These are phyloP conservation scores for Monilinia vaccinii-corymbosi DNA, from an alignment of 2,329 filamentous ascomycete species.

Conservation along the genomic window DNA sequence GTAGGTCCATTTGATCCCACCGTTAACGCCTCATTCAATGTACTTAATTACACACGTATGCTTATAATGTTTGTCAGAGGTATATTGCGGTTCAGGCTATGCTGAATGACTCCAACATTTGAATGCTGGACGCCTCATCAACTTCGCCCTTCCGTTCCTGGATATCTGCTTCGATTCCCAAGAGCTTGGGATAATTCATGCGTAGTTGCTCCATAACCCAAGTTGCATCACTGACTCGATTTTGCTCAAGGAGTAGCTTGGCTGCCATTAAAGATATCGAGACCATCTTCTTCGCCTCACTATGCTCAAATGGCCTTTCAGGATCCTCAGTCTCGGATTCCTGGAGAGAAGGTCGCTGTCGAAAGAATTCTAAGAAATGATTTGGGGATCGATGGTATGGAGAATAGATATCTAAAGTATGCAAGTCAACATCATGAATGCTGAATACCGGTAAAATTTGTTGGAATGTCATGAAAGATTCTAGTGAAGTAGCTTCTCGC, in stretches of 20 bases:
- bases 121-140: constrained; percentile 23
- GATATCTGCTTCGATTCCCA: constrained; percentile 16
- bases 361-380: constrained; percentile 1
- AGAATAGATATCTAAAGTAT: constrained; percentile 13
- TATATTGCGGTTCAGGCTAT: constrained; percentile 8
- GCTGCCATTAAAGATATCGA: constrained; percentile 21
- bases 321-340: neutral
- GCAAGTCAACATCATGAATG: constrained; percentile 3
- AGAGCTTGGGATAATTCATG: constrained; percentile 17
- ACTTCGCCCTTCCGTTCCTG: constrained; percentile 10
- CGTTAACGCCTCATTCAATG: neutral
- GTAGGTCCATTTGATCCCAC: neutral
- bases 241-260: constrained; percentile 19
- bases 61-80: too few relatives aligned
- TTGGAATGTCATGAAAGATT: constrained; percentile 4
- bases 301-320: neutral
- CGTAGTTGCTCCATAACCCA: constrained; percentile 25
- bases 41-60: neutral
- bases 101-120: constrained; percentile 19
- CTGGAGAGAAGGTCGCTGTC: neutral
- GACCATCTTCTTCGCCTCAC: neutral
- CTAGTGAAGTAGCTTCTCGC: neutral
- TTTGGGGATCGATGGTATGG: constrained; percentile 21
- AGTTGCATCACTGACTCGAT: constrained; percentile 19
- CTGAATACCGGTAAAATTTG: neutral